Conservation (phyloP, 2,329 filamentous ascomycete genomes). For the Kalaharituber pfeilii region DNA sequence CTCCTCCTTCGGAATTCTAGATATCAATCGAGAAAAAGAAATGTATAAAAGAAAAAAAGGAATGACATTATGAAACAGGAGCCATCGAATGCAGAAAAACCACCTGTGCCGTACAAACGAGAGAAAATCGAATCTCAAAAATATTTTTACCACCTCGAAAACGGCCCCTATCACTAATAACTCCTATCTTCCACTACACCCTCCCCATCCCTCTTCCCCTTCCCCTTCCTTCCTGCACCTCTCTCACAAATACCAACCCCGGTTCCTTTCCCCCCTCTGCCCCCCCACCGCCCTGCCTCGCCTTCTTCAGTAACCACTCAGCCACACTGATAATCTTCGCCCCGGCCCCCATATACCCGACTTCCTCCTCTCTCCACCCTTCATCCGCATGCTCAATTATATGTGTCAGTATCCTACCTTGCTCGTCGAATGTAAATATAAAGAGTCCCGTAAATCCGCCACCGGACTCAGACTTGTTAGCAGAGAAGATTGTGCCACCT, state of each 20-base stretch:
- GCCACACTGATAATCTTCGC: slow-evolving; percentile 77
- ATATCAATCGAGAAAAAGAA: too few species aligned
- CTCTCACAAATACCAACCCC: slow-evolving; percentile 14
- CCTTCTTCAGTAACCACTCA: slow-evolving; percentile 68
- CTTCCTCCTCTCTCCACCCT: slow-evolving; percentile 41
- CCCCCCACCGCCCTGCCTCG: slow-evolving; percentile 10
- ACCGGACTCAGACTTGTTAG: slow-evolving; percentile 34
- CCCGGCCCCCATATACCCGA: slow-evolving; percentile 51
- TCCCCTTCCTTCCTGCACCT: slow-evolving; percentile 4
- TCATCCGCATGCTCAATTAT: slow-evolving; percentile 89
- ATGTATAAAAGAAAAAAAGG: too few species aligned
- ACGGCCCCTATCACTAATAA: not conserved
- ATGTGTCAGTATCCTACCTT: slow-evolving; percentile 69
- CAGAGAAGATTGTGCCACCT: slow-evolving; percentile 29
- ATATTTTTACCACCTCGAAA: too few species aligned
- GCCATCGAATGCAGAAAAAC: too few species aligned
- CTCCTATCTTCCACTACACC: not conserved
- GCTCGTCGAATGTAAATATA: slow-evolving; percentile 82
- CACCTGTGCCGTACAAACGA: too few species aligned
- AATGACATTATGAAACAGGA: too few species aligned
- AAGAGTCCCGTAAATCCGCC: slow-evolving; percentile 68
- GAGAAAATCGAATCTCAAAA: too few species aligned
- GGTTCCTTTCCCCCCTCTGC: not conserved
- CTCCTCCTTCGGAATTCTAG: too few species aligned
- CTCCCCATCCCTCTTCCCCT: not conserved